Base-by-base conservation (phyloP, 2,329 filamentous ascomycete genomes). In the Fusarium napiforme region DNA sequence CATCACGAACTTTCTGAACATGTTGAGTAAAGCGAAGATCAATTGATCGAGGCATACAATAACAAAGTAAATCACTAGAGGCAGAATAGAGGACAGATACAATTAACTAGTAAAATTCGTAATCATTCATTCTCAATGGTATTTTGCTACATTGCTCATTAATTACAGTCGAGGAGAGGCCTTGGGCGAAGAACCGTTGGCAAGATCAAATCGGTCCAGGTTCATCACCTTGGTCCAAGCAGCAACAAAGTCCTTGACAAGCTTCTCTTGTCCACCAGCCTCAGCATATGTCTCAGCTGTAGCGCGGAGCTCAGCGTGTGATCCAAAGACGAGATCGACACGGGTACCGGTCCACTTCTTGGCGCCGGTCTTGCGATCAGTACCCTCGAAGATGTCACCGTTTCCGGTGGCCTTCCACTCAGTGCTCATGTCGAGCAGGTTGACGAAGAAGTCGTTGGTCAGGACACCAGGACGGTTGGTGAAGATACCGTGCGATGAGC, bases 371-470 rank as follows among this genome's bases (percentile, higher is more conserved):
- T 91, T 92, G 82, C 90, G 90, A 84, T 94, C 91, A 23, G 83
- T 77, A 56, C 91, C 92, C 77, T 91, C 87, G 79, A 87, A 94
- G 57, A 86, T 55, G 73, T 94, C 91, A 46, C 83, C 79, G 53
- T 67, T 58, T 70, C 82, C 83, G 19, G 78, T 77, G 67, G 83
- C 82, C 43, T 83, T 82, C 93, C 93, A 95, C 47, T 83, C 85
- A 7, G 88, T 93, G 82, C 82, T 84, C 78, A 87, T 89, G 81
- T 95, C 92, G 47, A 95, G 88, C 7, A 95, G 86, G 84, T 94
- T 94, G 82, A 93, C 87, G 79, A 95, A 95, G 87, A 94, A 95
- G 84, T 95, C 93, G 82, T 93, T 94, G 79, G 90, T 93, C 75
- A 95, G 86, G 74, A 88, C 82, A 59, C 93, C 93, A 1, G 92